Evolutionary conservation across 1,139 yeast genomes (phyloP), one percentile per base, ranked within the genome.

Genomic region (Pneumocystis carinii): DNA sequence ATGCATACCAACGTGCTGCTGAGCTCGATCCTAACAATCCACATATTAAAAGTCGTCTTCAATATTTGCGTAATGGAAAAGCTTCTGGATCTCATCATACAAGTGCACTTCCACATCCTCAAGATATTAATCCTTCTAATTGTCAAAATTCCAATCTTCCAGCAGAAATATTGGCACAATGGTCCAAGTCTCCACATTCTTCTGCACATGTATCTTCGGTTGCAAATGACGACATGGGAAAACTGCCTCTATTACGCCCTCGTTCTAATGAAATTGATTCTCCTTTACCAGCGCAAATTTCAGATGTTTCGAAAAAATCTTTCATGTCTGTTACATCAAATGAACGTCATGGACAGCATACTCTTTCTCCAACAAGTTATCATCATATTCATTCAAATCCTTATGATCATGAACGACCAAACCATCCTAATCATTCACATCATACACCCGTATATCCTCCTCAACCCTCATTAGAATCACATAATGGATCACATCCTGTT

Each of bases 1-100:
- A 92, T 75, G 98, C 98, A 8, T 92, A 92, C 74, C 86, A 89
- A 71, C 94, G 95, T 69, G 98, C 98, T 6, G 95, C 95, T 63
- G 83, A 95, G 65, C 82, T 92, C 69, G 97, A 92, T 73, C 97
- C 98, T 41, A 86, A 84, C 66, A 90, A 92, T 73, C 90, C 94
- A 62, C 97, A 90, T 74, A 92, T 92, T 71, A 90, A 89, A 75
- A 90, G 92, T 61, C 82, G 98, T 69, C 80, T 92, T 70, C 95
- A 90, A 69, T 95, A 90, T 70, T 79, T 92, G 72, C 83, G 77
- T 66, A 37, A 68, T 66, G 60, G 61, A 56, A n/a, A 63, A 59
- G 70, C 83, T 83, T 71, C 89, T 56, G 81, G 79, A 67, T 80
- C 82, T 14, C 64, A 61, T 35, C 55, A 64, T 14, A 59, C 56